Percentiles rank a stretch among this genome's conserved stretches.
These are phyloP conservation scores for Chlamydomonas sp. DNA, from an alignment of 139 green algal species.

Conservation along the genomic window DNA sequence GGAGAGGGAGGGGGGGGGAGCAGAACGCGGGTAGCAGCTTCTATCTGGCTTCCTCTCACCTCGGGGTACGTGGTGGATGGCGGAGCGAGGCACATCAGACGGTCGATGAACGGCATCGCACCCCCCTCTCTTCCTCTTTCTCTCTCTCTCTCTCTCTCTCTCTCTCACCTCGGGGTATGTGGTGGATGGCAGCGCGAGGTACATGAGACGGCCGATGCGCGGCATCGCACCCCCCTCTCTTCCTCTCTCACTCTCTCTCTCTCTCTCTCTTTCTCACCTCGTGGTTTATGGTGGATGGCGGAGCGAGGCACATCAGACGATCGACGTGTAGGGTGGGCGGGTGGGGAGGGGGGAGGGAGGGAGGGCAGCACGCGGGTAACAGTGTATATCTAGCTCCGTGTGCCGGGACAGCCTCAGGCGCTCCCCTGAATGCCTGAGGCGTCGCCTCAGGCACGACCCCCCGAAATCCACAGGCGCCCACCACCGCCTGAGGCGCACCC, in stretches of 20 bases:
- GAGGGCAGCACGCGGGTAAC: too few species aligned
- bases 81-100: conserved; percentile 93
- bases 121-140: background rate
- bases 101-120: conserved; percentile 23
- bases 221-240: background rate
- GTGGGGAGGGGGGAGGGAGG: background rate
- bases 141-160: too few species aligned
- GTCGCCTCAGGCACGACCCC: too few species aligned
- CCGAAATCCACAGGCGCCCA: too few species aligned
- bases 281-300: conserved; percentile 90
- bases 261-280: conserved; percentile 55
- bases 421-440: too few species aligned
- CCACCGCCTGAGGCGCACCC: too few species aligned
- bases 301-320: conserved; percentile 28
- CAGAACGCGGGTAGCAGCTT: too few species aligned
- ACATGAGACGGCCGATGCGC: conserved; percentile 74
- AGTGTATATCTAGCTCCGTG: too few species aligned
- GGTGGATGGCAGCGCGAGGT: conserved; percentile 86
- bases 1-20: too few species aligned
- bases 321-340: background rate
- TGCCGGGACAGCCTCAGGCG: too few species aligned
- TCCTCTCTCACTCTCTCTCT: too few species aligned
- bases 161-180: conserved; percentile 79
- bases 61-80: conserved; percentile 89
- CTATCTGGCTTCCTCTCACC: too few species aligned